Evolutionary conservation across 257 asterid species (phyloP).

Genomic region (Ophiorrhiza pumila): DNA sequence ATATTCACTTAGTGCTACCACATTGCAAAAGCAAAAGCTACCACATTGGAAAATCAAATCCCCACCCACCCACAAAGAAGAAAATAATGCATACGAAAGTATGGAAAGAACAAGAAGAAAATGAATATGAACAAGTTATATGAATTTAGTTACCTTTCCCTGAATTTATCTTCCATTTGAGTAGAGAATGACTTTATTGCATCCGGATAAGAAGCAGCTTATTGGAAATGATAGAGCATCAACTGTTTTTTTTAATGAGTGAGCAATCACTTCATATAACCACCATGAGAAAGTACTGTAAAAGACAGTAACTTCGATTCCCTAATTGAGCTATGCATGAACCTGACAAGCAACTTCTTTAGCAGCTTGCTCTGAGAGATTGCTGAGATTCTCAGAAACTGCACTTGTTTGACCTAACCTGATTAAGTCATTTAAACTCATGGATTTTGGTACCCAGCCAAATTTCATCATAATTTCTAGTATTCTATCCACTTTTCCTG

Average conservation of each 20-base stretch:
- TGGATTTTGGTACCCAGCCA: conserved; percentile 61
- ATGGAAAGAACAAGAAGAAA: background rate
- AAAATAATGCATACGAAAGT: background rate
- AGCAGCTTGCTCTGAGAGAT: conserved; percentile 29
- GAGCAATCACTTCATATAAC: conserved; percentile 21
- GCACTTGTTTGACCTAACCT: conserved; percentile 28
- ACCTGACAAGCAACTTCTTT: conserved; percentile 44
- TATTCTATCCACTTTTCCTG: conserved; percentile 42
- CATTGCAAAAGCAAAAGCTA: background rate
- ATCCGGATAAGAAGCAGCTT: background rate
- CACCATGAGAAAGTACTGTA: conserved; percentile 7
- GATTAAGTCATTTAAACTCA: conserved; percentile 44
- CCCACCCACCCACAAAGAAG: background rate
- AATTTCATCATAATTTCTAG: conserved; percentile 48
- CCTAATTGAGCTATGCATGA: conserved; percentile 21
- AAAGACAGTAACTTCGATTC: background rate
- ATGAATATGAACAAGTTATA: background rate
- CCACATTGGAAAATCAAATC: background rate
- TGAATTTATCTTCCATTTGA: background rate
- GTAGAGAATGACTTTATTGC: background rate
- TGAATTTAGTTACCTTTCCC: conserved; percentile 8
- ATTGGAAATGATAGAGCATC: background rate
- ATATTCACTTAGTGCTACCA: too few species aligned
- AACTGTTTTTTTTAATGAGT: background rate
- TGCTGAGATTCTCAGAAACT: conserved; percentile 23